phyloP scores from a whole-genome alignment of 1,284 basidiomycete genomes.

The Cutaneotrichosporon dermatis region DNA sequence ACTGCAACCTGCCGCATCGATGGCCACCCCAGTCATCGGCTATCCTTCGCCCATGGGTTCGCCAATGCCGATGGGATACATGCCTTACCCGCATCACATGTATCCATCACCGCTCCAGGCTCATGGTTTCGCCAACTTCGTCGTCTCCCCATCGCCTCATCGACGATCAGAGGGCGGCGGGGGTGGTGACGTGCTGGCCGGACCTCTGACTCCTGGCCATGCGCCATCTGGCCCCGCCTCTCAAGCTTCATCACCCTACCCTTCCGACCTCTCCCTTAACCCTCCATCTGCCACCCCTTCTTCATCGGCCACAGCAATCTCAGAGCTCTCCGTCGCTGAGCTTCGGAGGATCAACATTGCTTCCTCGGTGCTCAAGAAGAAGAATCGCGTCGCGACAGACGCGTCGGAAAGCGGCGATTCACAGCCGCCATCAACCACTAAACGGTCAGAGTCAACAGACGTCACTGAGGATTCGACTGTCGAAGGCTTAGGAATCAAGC shows the following conservation, averaged over 20 bases:
- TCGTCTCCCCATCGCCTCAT: slow-evolving; percentile 7
- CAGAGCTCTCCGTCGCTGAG: slow-evolving; percentile 21
- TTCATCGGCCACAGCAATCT: slow-evolving; percentile 1
- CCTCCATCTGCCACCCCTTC: background rate
- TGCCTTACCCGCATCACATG: background rate
- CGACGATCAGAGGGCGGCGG: slow-evolving; percentile 6
- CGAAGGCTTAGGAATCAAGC: slow-evolving; percentile 16
- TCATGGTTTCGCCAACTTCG: slow-evolving; percentile 9
- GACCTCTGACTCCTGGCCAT: slow-evolving; percentile 35
- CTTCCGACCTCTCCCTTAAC: slow-evolving; percentile 15
- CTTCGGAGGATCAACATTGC: slow-evolving; percentile 34
- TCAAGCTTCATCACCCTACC: slow-evolving; percentile 12
- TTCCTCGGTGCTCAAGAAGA: slow-evolving; percentile 36
- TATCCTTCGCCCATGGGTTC: slow-evolving; percentile 1
- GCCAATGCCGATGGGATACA: slow-evolving; percentile 1
- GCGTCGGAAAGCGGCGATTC: slow-evolving; percentile 19
- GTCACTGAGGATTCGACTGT: slow-evolving; percentile 1
- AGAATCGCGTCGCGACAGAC: slow-evolving; percentile 13
- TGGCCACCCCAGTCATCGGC: background rate
- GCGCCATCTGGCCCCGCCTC: slow-evolving; percentile 4
- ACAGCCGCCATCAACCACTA: background rate
- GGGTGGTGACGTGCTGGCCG: slow-evolving; percentile 23
- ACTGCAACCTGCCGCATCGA: background rate
- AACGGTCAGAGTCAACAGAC: background rate
- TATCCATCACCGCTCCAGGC: slow-evolving; percentile 5